phyloP scores from a whole-genome alignment of 2,329 filamentous ascomycete species.

The Alternaria sp. region DNA sequence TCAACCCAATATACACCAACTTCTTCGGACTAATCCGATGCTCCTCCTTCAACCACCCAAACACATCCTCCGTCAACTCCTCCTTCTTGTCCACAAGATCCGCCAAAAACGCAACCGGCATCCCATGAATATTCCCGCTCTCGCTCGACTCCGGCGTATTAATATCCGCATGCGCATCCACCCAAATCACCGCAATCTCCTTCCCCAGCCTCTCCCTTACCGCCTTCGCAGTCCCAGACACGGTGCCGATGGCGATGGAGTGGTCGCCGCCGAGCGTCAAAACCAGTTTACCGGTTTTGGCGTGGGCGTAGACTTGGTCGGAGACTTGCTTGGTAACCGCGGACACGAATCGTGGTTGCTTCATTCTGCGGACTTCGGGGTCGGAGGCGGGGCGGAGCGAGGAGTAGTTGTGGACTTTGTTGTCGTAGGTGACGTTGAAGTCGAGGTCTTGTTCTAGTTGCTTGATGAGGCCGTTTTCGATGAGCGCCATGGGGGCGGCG shows the following conservation, averaged over 20 bases:
- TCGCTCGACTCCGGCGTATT: conserved; percentile 91
- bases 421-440: conserved; percentile 86
- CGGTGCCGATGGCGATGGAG: conserved; percentile 92
- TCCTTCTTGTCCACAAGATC: conserved; percentile 82
- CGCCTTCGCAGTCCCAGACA: conserved; percentile 85
- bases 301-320: conserved; percentile 86
- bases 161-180: conserved; percentile 97
- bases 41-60: conserved; percentile 85
- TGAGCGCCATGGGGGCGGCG: conserved; percentile 85
- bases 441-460: conserved; percentile 85
- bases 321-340: conserved; percentile 82
- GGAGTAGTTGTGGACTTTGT: conserved; percentile 79
- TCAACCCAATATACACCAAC: conserved; percentile 93
- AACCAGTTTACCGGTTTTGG: conserved; percentile 81
- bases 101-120: conserved; percentile 92
- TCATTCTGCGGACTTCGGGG: conserved; percentile 76
- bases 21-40: conserved; percentile 76
- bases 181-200: conserved; percentile 96
- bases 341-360: conserved; percentile 85
- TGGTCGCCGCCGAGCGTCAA: conserved; percentile 96
- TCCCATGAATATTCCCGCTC: conserved; percentile 95
- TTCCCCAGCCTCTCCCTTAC: conserved; percentile 79
- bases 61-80: conserved; percentile 70
- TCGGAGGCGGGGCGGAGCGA: conserved; percentile 75
- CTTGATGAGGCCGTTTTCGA: conserved; percentile 82